Evolutionary conservation across 768 basidiomycete species (phyloP), one percentile per base, ranked within the genome.

Genomic region (Sistotremastrum niveocremeum): DNA sequence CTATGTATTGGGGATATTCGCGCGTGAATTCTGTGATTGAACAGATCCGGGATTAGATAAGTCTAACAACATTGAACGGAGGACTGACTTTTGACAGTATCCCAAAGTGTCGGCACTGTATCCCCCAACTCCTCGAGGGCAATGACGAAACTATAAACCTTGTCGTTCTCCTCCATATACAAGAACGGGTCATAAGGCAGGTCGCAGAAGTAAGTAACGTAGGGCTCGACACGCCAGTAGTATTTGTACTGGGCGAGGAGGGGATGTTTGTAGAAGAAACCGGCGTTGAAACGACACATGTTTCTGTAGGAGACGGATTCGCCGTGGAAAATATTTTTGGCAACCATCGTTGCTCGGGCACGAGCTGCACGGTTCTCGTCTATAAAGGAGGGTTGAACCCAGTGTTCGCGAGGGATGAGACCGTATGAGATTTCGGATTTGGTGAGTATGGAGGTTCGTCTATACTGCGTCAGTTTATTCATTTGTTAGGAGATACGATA

Each of bases 311-410:
- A 42, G 28, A 44, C 11, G 43, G 34, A 1, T 63, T 65, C 65
- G 53, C 74, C 76, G 49, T 78, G 77, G 41, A 77, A 76, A 52
- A 79, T 73, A 38, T 72, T 64, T 38, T 70, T 70, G 40, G 69
- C 59, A 37, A 68, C 65, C 84, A 90, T 82, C 41, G 74, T 67
- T 31, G 77, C 64, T 42, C 85, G 64, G 4, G 69, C 66, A 6
- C 62, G 64, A 1, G 58, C 65, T 0, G 85, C 87, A 54, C 71
- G 73, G 1, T 68, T 66, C 55, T 80, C 76, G 54, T 80, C 74
- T 46, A 70, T 59, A 75, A 73, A 83, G 34, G 69, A 69, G 0
- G 84, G 84, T 57, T 85, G 84, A 50, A 61, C 57, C 67, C 44
- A 66, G 66, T 38, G 54, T 3, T 76, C 69, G 29, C 57, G 60